A percentile compares a stretch with the other conserved stretches of the same genome.
phyloP scores from a whole-genome alignment of 176 grass and related monocot species.

The Cenchrus purpureus region DNA sequence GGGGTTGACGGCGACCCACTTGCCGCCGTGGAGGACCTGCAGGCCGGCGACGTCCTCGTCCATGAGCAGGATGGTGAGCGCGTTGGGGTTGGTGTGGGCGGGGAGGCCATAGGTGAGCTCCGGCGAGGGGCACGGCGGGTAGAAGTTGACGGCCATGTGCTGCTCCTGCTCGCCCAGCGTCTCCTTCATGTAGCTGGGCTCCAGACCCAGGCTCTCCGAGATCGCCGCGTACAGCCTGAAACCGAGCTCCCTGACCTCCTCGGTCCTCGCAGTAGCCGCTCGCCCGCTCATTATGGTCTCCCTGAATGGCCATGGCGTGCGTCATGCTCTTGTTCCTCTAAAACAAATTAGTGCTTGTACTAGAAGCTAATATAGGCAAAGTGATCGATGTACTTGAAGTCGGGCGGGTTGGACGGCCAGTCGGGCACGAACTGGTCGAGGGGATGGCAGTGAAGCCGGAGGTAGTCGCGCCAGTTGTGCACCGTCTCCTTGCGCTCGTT shows the following conservation, averaged over 20 bases:
- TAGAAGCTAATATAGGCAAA: no score
- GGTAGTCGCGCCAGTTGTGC: constrained; percentile 88
- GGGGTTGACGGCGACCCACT: constrained; percentile 79
- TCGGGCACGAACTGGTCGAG: constrained; percentile 64
- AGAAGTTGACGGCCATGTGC: constrained; percentile 92
- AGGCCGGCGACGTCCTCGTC: constrained; percentile 75
- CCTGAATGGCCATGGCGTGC: constrained; percentile 22
- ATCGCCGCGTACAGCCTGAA: constrained; percentile 60
- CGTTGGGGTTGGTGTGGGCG: constrained; percentile 83
- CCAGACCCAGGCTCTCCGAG: constrained; percentile 69
- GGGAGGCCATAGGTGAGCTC: constrained; percentile 83
- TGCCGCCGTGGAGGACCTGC: constrained; percentile 58
- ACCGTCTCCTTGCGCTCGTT: constrained; percentile 80
- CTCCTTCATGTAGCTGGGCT: constrained; percentile 55
- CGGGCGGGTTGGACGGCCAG: constrained; percentile 63
- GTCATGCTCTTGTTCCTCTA: no score
- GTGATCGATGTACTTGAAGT: constrained; percentile 54
- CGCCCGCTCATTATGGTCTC: constrained; percentile 39
- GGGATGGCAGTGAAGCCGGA: constrained; percentile 83
- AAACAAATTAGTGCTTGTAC: no score
- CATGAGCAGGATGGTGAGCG: constrained; percentile 83
- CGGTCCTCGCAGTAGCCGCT: constrained; percentile 65
- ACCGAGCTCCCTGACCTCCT: constrained; percentile 60
- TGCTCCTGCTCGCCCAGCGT: constrained; percentile 80
- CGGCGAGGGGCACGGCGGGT: constrained; percentile 72